Evolutionary conservation across 108 stramenopile genomes (phyloP), one percentile per base, ranked within the genome.

Genomic region (Nitzschia sp.): DNA sequence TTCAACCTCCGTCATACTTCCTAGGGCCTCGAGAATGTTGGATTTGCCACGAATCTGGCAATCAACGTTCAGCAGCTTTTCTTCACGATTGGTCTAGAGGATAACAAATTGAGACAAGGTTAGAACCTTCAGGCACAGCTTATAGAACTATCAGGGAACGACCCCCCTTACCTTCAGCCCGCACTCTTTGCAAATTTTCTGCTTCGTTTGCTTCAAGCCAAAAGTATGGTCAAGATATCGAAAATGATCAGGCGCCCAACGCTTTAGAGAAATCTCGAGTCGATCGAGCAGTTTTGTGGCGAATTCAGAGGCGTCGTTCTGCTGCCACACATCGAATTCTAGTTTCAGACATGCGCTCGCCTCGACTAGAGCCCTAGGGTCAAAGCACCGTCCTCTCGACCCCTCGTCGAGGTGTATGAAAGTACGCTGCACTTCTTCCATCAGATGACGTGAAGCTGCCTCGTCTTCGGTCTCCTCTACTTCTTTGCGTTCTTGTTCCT

Each of bases 281-380:
- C 89, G 77, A 71, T 98, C 98, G 18, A 98, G 82, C 6, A 98
- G 82, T 71, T 98, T 97, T 70, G 93, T 95, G 17, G 93, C 93
- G 72, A 97, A 98, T 66, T 98, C 98, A 18, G 95, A 89, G n/a
- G 98, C 97, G 70, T 98, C 98, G 70, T 98, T 98, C 76, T 98
- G 98, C 72, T 98, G 98, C 94, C 95, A 97, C 45, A 98, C 95
- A 54, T 95, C 94, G 66, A 96, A 98, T 65, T 97, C 94, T 23
- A 98, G 82, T 59, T 97, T 98, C 71, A 98, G 85, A 71, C 95
- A 95, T 26, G 84, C 80, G 69, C 96, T 94, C 0, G 96, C 96
- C 59, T 97, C 97, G 27, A 98, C 96, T 18, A 98, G 82, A 6
- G 88, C 80, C 21, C 87, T 79, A 17, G 98, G 98, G 75, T 98